Base-by-base conservation (phyloP, 768 basidiomycete species). In the Tephrocybe sp. region DNA sequence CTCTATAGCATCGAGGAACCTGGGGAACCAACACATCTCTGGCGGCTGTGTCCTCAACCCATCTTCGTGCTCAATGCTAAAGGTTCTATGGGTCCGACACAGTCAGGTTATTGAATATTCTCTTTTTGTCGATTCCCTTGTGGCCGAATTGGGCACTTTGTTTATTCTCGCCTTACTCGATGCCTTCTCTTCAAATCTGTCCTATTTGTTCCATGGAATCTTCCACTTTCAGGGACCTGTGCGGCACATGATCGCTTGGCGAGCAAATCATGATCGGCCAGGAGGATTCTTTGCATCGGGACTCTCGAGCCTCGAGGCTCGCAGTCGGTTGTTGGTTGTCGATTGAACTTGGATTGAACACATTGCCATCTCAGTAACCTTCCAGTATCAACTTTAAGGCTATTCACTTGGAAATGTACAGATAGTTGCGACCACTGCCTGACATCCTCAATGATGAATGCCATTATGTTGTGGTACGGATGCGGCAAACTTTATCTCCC, bases 41-140 rank as follows among this genome's bases (percentile, higher is more conserved):
- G 18, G 22, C 24, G 25, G 25, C 25, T 41, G 25, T 49, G 51
- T 19, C 46, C 25, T 44, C 24, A 4, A 5, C 5, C 4, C 4
- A 8, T 12, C n/a, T 16, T 15, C n/a, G 8, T 34, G 11, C 33
- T 15, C 33, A 15, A 16, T 15, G 16, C 4, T 15, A 34, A 8
- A 4, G 13, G 33, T 15, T 34, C n/a, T 34, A 15, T 7, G 33
- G 33, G 11, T 34, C 16, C 33, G 33, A 30, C 29, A 13, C 29
- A 12, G 27, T 29, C 27, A 29, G 11, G 11, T 11, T 5, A 29
- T 11, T 11, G n/a, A n/a, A n/a, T 51, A 16, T 51, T 39, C 56
- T 46, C 42, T 47, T 51, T 57, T 54, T 46, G 56, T 47, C 45
- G 42, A 52, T 44, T 49, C 42, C 56, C 21, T 57, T 57, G 42